These are phyloP conservation scores for Hymenoscyphus fraxineus DNA, from an alignment of 2,329 filamentous ascomycete species.

Conservation along the genomic window DNA sequence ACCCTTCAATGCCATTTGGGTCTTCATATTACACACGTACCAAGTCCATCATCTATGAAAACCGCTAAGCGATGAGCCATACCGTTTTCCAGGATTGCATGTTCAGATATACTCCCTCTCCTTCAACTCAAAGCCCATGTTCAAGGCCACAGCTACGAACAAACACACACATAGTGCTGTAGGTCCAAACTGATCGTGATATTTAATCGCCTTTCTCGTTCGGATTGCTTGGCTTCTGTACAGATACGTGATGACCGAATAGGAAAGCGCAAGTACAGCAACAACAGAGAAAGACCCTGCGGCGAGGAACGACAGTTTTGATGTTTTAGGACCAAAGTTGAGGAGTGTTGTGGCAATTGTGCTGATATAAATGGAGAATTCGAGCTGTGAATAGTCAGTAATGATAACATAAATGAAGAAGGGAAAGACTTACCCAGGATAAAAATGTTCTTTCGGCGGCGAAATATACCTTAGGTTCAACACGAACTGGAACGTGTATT, in stretches of 20 bases:
- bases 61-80: too few relatives aligned
- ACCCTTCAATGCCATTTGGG: neutral
- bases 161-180: constrained; percentile 70
- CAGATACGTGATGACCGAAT: constrained; percentile 79
- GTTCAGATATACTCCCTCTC: constrained; percentile 41
- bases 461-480: constrained; percentile 97
- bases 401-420: constrained; percentile 5
- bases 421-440: constrained; percentile 66
- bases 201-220: constrained; percentile 77
- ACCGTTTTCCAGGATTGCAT: neutral
- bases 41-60: neutral
- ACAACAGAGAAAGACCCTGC: constrained; percentile 78
- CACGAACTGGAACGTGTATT: constrained; percentile 91
- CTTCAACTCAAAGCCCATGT: constrained; percentile 75
- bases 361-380: constrained; percentile 93
- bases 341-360: constrained; percentile 80
- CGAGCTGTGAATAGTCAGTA: constrained; percentile 55
- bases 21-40: neutral
- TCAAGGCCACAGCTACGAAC: constrained; percentile 69
- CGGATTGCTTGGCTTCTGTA: constrained; percentile 86
- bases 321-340: constrained; percentile 67
- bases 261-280: constrained; percentile 73
- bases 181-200: constrained; percentile 87
- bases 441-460: constrained; percentile 94
- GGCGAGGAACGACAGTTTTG: constrained; percentile 58